Percentiles rank a stretch among this genome's conserved stretches.
phyloP scores from a whole-genome alignment of 345 rosid genomes.

The Balakata baccata region DNA sequence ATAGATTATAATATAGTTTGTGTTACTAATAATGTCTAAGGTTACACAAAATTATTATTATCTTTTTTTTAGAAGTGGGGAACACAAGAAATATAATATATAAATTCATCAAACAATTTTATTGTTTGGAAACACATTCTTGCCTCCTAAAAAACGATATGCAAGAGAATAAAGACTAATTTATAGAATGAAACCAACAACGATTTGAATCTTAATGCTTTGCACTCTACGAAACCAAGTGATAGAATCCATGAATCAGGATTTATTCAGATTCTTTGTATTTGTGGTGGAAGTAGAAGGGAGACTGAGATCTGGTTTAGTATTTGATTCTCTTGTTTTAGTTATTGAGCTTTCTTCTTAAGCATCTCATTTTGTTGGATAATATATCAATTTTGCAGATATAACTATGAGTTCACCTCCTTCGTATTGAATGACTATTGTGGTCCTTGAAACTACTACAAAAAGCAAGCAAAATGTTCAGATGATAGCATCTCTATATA shows the following conservation, averaged over 20 bases:
- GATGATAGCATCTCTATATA: not conserved
- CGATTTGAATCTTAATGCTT: not conserved
- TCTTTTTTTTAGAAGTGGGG: not conserved
- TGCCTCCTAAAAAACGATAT: slow-evolving; percentile 1
- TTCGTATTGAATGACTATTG: slow-evolving; percentile 32
- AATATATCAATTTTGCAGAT: slow-evolving; percentile 45
- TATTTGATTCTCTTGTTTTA: slow-evolving; percentile 45
- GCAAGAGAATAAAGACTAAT: not conserved
- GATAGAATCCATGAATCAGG: slow-evolving; percentile 10
- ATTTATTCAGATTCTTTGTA: slow-evolving; percentile 9
- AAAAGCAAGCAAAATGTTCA: not conserved
- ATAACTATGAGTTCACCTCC: slow-evolving; percentile 39
- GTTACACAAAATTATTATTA: not conserved
- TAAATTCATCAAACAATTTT: slow-evolving; percentile 1
- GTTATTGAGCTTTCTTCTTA: slow-evolving; percentile 46
- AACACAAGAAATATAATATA: not conserved
- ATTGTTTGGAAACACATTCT: slow-evolving; percentile 8
- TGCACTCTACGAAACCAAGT: not conserved
- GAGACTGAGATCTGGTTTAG: slow-evolving; percentile 6
- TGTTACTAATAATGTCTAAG: too few species aligned
- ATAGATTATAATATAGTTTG: too few species aligned
- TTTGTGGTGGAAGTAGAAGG: slow-evolving; percentile 17
- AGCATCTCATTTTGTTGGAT: slow-evolving; percentile 47
- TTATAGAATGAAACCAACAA: slow-evolving; percentile 6
- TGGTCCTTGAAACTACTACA: slow-evolving; percentile 16